Percentiles rank a stretch among this genome's conserved stretches.
These are phyloP conservation scores for Bolboschoenoplectus hybrid DNA, from an alignment of 202 grass and related monocot species.

Conservation along the genomic window DNA sequence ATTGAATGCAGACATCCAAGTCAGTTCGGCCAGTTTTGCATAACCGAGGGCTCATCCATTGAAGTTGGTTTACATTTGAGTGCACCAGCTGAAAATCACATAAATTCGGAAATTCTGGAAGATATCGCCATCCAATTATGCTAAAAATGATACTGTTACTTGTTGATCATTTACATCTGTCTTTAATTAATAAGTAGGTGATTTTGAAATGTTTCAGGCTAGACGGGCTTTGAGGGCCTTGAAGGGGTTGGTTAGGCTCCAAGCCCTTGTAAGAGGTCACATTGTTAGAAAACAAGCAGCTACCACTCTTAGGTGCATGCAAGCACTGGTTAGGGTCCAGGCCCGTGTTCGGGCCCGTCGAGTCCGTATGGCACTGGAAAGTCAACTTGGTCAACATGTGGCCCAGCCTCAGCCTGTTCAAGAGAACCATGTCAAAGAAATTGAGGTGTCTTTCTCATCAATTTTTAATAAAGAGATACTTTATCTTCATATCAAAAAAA, in stretches of 20 bases:
- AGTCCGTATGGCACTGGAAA: slow-evolving; percentile 88
- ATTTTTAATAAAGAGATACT: background rate
- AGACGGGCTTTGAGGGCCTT: slow-evolving; percentile 87
- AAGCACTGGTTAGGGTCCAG: slow-evolving; percentile 93
- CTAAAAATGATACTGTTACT: background rate
- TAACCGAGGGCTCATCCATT: background rate
- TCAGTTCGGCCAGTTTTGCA: background rate
- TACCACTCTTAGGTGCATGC: slow-evolving; percentile 88
- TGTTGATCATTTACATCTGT: background rate
- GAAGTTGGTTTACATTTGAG: background rate
- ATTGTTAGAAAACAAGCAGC: slow-evolving; percentile 98
- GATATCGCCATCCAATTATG: background rate
- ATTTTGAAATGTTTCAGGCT: slow-evolving; percentile 65
- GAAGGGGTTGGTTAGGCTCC: slow-evolving; percentile 90
- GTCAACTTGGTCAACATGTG: slow-evolving; percentile 62
- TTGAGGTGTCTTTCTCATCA: slow-evolving; percentile 62
- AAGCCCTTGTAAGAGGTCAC: slow-evolving; percentile 95
- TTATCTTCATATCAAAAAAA: background rate
- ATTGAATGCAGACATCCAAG: slow-evolving; percentile 19
- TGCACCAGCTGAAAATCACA: background rate
- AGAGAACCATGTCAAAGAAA: slow-evolving; percentile 64
- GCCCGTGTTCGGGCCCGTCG: slow-evolving; percentile 86
- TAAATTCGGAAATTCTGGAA: background rate
- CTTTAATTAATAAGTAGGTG: background rate
- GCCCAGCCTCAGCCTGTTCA: slow-evolving; percentile 49